Conservation (phyloP, 2,329 filamentous ascomycete genomes). For the Sclerotinia borealis region DNA sequence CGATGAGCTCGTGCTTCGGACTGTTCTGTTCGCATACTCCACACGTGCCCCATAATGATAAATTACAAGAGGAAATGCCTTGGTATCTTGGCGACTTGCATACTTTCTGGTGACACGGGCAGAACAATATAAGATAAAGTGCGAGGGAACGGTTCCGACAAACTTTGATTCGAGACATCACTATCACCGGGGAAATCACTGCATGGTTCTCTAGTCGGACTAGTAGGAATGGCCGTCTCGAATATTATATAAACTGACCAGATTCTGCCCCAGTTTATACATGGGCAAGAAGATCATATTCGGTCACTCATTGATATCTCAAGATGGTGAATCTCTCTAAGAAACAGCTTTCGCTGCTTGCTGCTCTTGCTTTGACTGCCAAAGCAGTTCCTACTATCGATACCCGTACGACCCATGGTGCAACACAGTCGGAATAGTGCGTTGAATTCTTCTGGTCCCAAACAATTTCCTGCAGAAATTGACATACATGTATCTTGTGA, state of each 20-base stretch:
- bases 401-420: background rate
- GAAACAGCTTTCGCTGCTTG: background rate
- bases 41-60: too few species aligned
- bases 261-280: too few species aligned
- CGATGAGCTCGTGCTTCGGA: background rate
- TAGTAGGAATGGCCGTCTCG: background rate
- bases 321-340: background rate
- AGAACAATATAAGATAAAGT: background rate
- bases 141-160: background rate
- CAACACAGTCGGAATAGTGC: background rate
- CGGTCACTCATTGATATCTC: background rate
- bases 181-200: background rate
- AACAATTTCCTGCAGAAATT: background rate
- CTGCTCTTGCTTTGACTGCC: background rate
- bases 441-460: background rate
- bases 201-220: background rate
- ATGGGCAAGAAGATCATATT: background rate
- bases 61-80: too few species aligned
- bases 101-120: too few species aligned
- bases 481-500: background rate
- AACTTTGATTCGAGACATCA: background rate
- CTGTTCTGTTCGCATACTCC: too few species aligned
- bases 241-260: constrained; percentile 5
- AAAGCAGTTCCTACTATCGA: background rate
- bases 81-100: too few species aligned